Percentiles rank a stretch among this genome's conserved stretches.
Conservation (phyloP, 202 grass and related monocot genomes). For the Digitaria exilis region DNA sequence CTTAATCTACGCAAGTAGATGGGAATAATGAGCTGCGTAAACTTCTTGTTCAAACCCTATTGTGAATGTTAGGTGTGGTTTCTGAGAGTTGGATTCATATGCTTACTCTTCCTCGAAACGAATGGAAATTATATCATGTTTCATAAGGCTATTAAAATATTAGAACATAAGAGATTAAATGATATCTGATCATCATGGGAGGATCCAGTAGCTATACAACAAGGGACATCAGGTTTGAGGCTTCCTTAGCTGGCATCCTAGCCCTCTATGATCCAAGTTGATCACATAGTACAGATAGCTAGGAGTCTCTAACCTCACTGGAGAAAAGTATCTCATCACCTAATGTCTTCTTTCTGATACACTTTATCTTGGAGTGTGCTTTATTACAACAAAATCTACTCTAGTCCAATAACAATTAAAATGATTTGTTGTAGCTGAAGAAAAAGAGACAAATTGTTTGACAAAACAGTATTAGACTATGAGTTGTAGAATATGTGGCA, state of each 20-base stretch:
- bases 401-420: slow-evolving; percentile 32
- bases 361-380: slow-evolving; percentile 1
- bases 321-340: slow-evolving; percentile 6
- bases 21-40: slow-evolving; percentile 7
- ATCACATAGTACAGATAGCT: slow-evolving; percentile 4
- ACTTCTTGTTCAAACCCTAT: slow-evolving; percentile 24
- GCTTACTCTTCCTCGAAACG: slow-evolving; percentile 16
- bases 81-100: slow-evolving; percentile 3
- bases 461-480: neutral
- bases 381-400: slow-evolving; percentile 14
- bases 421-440: slow-evolving; percentile 28
- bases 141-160: slow-evolving; percentile 22
- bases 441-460: slow-evolving; percentile 31
- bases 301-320: slow-evolving; percentile 9
- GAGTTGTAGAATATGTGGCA: slow-evolving; percentile 4
- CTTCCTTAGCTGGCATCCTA: slow-evolving; percentile 15
- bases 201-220: neutral
- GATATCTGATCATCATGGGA: neutral
- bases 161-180: neutral
- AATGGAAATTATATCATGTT: slow-evolving; percentile 9
- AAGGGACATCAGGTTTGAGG: neutral
- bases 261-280: neutral
- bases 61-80: slow-evolving; percentile 1
- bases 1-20: slow-evolving; percentile 24
- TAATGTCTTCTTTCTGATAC: slow-evolving; percentile 16